A percentile compares a stretch with the other conserved stretches of the same genome.
These are phyloP conservation scores for Camelina sativa DNA, from an alignment of 345 rosid genomes.

Conservation along the genomic window DNA sequence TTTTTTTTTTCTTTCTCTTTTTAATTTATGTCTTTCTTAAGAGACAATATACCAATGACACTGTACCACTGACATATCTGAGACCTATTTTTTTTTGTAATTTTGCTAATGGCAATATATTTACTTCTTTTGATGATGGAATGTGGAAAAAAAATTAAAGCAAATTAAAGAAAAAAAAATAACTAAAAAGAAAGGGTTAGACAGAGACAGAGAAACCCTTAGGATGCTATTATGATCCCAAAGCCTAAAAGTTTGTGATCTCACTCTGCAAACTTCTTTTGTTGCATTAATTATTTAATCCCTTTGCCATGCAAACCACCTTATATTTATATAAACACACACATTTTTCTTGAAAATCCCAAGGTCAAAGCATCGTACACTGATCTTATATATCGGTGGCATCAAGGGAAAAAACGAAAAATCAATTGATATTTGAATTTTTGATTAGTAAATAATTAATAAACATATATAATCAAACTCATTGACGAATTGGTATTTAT, in stretches of 20 bases:
- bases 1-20: constrained; percentile 25
- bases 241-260: constrained; percentile 48
- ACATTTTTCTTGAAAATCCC: background rate
- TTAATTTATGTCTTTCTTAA: constrained; percentile 23
- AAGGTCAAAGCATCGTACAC: background rate
- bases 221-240: constrained; percentile 50
- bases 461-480: background rate
- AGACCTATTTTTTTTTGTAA: constrained; percentile 33
- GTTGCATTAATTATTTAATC: constrained; percentile 25
- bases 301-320: constrained; percentile 32
- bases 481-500: background rate
- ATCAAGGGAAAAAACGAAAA: background rate
- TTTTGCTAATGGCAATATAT: constrained; percentile 27
- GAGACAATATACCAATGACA: constrained; percentile 56
- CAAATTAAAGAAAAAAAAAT: constrained; percentile 31
- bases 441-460: background rate
- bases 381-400: background rate
- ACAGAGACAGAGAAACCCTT: constrained; percentile 44
- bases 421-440: background rate
- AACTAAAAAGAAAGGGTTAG: constrained; percentile 44
- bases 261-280: constrained; percentile 40
- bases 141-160: constrained; percentile 13
- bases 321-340: background rate
- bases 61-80: constrained; percentile 55
- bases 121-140: constrained; percentile 35